phyloP scores from a whole-genome alignment of 2,329 filamentous ascomycete genomes.

The Lecanicillium sp. region DNA sequence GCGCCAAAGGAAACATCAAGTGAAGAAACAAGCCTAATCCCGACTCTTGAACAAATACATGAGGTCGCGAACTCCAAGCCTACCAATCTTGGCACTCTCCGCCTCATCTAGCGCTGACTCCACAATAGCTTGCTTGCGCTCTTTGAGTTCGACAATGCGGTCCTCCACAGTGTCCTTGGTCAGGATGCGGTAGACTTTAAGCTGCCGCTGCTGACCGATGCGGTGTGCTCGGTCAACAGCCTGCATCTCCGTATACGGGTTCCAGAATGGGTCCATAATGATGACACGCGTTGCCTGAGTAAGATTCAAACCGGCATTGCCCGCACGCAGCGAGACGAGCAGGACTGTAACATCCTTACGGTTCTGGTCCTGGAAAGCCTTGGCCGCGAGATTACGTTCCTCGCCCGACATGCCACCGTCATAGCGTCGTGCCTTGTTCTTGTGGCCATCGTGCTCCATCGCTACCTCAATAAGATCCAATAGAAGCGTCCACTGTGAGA shows the following conservation, averaged over 20 bases:
- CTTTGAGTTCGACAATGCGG: conserved; percentile 70
- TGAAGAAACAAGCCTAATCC: background rate
- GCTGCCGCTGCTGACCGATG: conserved; percentile 68
- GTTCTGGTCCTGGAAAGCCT: conserved; percentile 52
- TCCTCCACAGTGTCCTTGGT: conserved; percentile 78
- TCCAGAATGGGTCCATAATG: conserved; percentile 91
- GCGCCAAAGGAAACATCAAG: too few relatives aligned
- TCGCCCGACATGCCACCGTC: conserved; percentile 71
- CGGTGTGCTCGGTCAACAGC: conserved; percentile 85
- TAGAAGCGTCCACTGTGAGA: conserved; percentile 72
- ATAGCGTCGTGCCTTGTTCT: conserved; percentile 59
- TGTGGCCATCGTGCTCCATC: conserved; percentile 51
- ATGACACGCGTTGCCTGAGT: conserved; percentile 78
- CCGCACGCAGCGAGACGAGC: conserved; percentile 75
- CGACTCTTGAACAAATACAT: conserved; percentile 52
- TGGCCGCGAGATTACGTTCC: conserved; percentile 60
- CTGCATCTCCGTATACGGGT: conserved; percentile 87
- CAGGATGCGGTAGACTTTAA: conserved; percentile 73
- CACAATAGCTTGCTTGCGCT: conserved; percentile 69
- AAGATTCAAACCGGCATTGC: conserved; percentile 78
- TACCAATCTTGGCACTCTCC: conserved; percentile 55
- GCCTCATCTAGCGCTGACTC: conserved; percentile 73
- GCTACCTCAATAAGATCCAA: conserved; percentile 68
- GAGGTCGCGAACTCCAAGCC: conserved; percentile 59
- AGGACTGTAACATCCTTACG: conserved; percentile 58